These are phyloP conservation scores for Rhynchospora tenuis DNA, from an alignment of 176 grass and related monocot genomes.

Conservation along the genomic window DNA sequence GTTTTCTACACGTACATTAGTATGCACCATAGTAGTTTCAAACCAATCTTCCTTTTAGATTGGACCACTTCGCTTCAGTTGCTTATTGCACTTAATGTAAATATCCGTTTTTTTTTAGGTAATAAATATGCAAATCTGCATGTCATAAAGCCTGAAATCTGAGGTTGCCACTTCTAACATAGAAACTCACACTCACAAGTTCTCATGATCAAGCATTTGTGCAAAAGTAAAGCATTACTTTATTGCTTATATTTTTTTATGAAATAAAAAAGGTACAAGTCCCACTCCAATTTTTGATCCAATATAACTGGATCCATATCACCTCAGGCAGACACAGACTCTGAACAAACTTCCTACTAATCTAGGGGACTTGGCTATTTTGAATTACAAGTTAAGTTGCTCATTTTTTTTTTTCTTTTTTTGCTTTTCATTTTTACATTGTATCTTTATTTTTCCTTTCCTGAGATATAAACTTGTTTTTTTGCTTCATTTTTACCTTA, in stretches of 20 bases:
- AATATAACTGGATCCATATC: not conserved
- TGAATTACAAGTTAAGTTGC: not conserved
- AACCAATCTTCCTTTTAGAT: not conserved
- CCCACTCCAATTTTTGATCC: not conserved
- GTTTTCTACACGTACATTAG: too few relatives aligned
- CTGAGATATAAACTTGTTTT: not conserved
- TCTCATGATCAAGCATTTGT: not conserved
- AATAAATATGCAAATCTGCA: not conserved
- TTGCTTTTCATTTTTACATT: not conserved
- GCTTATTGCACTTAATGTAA: not conserved
- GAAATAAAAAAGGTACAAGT: not conserved
- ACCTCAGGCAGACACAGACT: not conserved
- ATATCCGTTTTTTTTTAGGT: not conserved
- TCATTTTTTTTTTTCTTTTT: not conserved
- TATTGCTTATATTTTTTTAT: not conserved
- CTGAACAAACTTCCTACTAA: not conserved
- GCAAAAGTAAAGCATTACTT: not conserved
- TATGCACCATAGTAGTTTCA: too few relatives aligned
- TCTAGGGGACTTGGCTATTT: not conserved
- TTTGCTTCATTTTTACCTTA: too few relatives aligned
- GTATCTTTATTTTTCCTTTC: not conserved
- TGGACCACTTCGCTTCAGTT: not conserved
- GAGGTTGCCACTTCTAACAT: not conserved
- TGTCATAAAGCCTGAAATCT: not conserved
- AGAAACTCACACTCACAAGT: not conserved